These are phyloP conservation scores for Stylosanthes scabra DNA, from an alignment of 331 rosid species.

Conservation along the genomic window DNA sequence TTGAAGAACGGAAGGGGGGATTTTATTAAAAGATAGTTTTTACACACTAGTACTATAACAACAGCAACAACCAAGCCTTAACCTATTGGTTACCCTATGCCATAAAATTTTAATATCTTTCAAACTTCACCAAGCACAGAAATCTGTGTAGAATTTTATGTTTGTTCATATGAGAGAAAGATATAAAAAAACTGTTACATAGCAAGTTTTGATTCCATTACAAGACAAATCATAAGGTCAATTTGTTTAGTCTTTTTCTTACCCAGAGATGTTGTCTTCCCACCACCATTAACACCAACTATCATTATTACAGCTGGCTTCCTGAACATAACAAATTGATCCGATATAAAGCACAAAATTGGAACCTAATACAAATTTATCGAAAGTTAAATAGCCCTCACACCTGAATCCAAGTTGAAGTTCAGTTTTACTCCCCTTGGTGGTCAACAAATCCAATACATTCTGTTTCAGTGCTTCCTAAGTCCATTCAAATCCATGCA, in stretches of 20 bases:
- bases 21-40: conserved; percentile 2
- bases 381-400: conserved; percentile 31
- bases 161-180: conserved; percentile 1
- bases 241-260: conserved; percentile 44
- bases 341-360: conserved; percentile 32
- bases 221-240: conserved; percentile 13
- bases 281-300: conserved; percentile 97
- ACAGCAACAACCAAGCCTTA: too few species aligned
- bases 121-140: conserved; percentile 14
- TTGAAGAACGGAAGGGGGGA: not conserved
- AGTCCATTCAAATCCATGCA: conserved; percentile 48
- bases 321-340: conserved; percentile 53
- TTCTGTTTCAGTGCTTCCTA: conserved; percentile 88
- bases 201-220: not conserved
- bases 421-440: conserved; percentile 84
- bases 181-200: not conserved
- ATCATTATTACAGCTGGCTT: conserved; percentile 90
- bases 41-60: too few species aligned
- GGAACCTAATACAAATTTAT: conserved; percentile 1
- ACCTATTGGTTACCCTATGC: too few species aligned
- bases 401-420: conserved; percentile 94
- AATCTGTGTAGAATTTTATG: not conserved
- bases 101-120: not conserved
- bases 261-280: conserved; percentile 99
- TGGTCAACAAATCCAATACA: conserved; percentile 74